These are phyloP conservation scores for Cornus kousa DNA, from an alignment of 148 eudicot species.

Conservation along the genomic window DNA sequence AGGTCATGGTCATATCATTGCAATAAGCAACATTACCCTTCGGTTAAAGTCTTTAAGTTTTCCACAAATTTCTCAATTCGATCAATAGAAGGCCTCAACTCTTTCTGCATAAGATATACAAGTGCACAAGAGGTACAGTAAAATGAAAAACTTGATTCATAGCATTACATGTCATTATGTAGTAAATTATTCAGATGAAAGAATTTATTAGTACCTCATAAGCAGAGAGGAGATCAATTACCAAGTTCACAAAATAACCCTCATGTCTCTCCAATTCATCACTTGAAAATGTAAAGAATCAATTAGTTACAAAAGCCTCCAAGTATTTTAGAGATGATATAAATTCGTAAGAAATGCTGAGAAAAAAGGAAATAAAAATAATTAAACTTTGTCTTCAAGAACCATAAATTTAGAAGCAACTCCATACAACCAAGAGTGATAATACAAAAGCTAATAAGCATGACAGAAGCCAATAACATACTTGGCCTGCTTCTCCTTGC, in stretches of 20 bases:
- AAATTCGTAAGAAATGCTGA: neutral
- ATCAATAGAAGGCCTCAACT: conserved; percentile 74
- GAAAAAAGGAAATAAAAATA: neutral
- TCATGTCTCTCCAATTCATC: conserved; percentile 84
- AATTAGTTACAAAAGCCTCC: conserved; percentile 4
- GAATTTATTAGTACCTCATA: conserved; percentile 56
- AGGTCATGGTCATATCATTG: neutral
- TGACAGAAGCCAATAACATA: conserved; percentile 31
- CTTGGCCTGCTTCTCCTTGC: conserved; percentile 73
- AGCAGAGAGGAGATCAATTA: conserved; percentile 64
- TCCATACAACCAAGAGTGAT: neutral
- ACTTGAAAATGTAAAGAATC: conserved; percentile 39
- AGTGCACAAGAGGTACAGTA: neutral
- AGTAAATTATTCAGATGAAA: conserved; percentile 2
- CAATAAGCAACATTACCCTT: conserved; percentile 48
- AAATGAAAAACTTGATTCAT: neutral
- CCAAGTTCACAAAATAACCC: conserved; percentile 70
- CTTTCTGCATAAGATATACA: conserved; percentile 51
- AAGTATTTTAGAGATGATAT: neutral
- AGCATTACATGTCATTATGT: neutral
- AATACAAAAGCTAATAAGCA: neutral
- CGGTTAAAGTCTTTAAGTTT: conserved; percentile 67
- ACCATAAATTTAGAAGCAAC: neutral
- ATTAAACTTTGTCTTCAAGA: neutral
- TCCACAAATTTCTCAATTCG: conserved; percentile 72